Base-by-base conservation (phyloP, 441 rosid genomes). In the Oxalis stricta region DNA sequence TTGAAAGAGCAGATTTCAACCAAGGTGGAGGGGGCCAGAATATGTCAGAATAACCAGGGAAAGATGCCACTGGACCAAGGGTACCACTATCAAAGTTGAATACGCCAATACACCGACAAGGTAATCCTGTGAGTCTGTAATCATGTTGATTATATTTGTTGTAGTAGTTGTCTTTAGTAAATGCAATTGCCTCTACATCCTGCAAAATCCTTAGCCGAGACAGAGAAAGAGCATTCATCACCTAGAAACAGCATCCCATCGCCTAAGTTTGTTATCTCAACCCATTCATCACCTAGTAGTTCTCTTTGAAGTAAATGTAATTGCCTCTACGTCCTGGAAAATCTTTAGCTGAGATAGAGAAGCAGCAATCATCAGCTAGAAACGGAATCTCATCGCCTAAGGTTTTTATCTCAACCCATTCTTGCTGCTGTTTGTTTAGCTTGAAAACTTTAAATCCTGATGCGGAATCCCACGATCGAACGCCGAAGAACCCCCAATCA, bases 361-460 rank as follows among this genome's bases (percentile, higher is more conserved):
- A 62, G 15, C 55, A 39, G 33, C 48, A 51, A 1, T 56, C 68
- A 21, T 62, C 63, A n/a, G 63, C 67, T 0, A 47, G 0, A 16
- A 62, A 56, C 43, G 56, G 7, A 41, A 56, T 41, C 37, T 30
- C 26, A 12, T 41, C 48, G 15, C 34, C 50, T n/a, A 62, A 29
- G 0, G 33, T 53, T 24, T 31, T 46, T 51, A 56, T 46, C 0
- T 47, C 44, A 13, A 50, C 52, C 68, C 63, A 62, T 47, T 46
- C 46, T 38, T 36, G 42, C 48, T 38, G 37, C 7, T 46, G 58
- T 41, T 26, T 52, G 0, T 62, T 47, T 37, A 56, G 59, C 35
- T 46, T 62, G 38, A 50, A 62, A 50, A 52, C 59, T 21, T 46
- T 52, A 44, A 56, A 50, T 46, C 50, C 56, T n/a, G n/a, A n/a